These are phyloP conservation scores for Naganishia friedmannii DNA, from an alignment of 768 basidiomycete genomes.

Conservation along the genomic window DNA sequence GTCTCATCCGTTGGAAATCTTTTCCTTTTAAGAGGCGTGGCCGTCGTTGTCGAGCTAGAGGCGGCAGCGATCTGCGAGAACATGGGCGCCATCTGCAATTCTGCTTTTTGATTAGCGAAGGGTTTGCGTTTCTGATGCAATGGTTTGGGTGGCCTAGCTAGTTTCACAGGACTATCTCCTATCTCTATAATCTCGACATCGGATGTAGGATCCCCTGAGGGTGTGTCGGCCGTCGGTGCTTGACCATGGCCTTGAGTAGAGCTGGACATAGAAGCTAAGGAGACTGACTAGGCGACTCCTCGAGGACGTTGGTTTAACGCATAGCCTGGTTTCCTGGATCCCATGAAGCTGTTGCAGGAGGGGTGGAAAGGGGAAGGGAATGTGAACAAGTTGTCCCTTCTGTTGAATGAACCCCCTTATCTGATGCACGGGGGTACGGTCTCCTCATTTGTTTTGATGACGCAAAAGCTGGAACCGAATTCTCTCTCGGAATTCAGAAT, in stretches of 20 bases:
- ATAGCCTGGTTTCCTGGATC: too few species aligned
- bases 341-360: too few species aligned
- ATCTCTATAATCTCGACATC: slow-evolving; percentile 25
- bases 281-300: too few species aligned
- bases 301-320: too few species aligned
- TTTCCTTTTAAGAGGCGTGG: background rate
- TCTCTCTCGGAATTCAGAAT: too few species aligned
- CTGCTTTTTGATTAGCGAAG: background rate
- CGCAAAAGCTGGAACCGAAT: too few species aligned
- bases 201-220: background rate
- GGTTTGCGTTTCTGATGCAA: background rate
- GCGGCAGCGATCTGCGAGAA: slow-evolving; percentile 15
- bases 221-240: background rate
- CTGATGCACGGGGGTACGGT: too few species aligned
- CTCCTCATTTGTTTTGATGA: too few species aligned
- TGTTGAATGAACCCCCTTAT: too few species aligned
- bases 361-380: too few species aligned
- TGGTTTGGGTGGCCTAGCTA: background rate
- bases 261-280: background rate
- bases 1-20: background rate
- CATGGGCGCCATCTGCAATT: slow-evolving; percentile 8
- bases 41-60: background rate
- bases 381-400: too few species aligned
- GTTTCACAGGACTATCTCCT: slow-evolving; percentile 22
- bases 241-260: background rate